Conservation (phyloP, 2,329 filamentous ascomycete species). For the Scytalidium sp. region DNA sequence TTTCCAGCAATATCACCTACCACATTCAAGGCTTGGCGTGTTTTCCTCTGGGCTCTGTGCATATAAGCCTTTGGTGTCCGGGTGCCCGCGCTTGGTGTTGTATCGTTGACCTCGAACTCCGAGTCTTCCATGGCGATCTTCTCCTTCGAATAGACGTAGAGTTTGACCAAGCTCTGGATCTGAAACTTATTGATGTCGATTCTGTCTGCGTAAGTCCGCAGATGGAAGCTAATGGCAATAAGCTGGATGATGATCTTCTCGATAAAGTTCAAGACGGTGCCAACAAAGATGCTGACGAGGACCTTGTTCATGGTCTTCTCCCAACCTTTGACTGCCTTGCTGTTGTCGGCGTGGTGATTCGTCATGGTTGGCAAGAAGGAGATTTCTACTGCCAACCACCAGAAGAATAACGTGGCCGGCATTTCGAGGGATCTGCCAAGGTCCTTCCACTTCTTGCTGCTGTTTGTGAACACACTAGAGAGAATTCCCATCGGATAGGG, state of each 20-base stretch:
- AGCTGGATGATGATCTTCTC: conserved; percentile 95
- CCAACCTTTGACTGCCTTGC: conserved; percentile 58
- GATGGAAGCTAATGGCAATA: conserved; percentile 90
- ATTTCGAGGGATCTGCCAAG: conserved; percentile 83
- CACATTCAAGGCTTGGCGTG: conserved; percentile 71
- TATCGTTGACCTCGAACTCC: conserved; percentile 63
- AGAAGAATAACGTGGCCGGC: conserved; percentile 83
- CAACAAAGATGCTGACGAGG: conserved; percentile 79
- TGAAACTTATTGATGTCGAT: conserved; percentile 94
- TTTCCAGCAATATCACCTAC: conserved; percentile 83
- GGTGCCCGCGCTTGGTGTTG: conserved; percentile 41
- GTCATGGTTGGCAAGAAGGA: conserved; percentile 84
- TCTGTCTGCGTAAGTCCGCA: conserved; percentile 83
- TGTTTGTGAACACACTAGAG: conserved; percentile 76
- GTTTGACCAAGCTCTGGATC: conserved; percentile 64
- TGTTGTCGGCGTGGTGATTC: conserved; percentile 48
- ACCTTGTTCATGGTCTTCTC: conserved; percentile 80
- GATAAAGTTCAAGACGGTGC: conserved; percentile 74
- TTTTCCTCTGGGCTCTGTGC: conserved; percentile 67
- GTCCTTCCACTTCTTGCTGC: conserved; percentile 89
- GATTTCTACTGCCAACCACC: conserved; percentile 83
- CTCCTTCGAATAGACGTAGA: conserved; percentile 61
- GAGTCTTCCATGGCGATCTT: conserved; percentile 70
- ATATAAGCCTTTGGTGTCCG: conserved; percentile 71
- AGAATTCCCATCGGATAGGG: conserved; percentile 59